Base-by-base conservation (phyloP, 768 basidiomycete genomes). In the Podaxis sp. region DNA sequence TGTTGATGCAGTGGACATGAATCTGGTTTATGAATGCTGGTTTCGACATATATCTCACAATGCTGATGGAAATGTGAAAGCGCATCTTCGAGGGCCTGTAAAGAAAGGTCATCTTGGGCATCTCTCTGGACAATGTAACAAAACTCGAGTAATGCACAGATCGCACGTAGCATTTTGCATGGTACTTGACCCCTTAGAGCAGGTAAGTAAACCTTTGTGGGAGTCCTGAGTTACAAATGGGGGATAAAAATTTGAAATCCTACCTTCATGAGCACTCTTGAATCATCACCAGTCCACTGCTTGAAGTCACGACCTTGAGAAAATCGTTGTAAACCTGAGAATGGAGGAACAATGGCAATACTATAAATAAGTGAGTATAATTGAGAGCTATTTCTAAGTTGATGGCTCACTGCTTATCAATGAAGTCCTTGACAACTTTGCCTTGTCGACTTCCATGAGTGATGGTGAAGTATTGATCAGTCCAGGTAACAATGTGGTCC, bases 401-500 rank as follows among this genome's bases (percentile, higher is more conserved):
- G 40, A 17, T 3, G 7, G 19, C 67, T 24, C 62, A 75, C 76
- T 70, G 65, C 2, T 59, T 66, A 61, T 79, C 76, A 61, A 78
- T 77, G 24, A 77, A 73, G 58, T 70, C 71, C 4, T 77, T 37
- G 37, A 77, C 72, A 8, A 33, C 46, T 13, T 68, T 57, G 0
- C 69, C 75, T 8, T 50, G 17, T 3, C 59, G 55, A n/a, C 68
- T 58, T 0, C 65, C 61, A 63, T 75, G 61, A 1, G 27, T 40
- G 0, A 57, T 1, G 1, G 53, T 27, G 1, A 81, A 57, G 57
- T 77, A 79, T 5, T 73, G 63, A 0, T 59, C 52, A 0, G 75
- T 69, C 79, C 78, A 80, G 2, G 43, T 41, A 2, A 80, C 76
- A 1, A 80, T 66, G 55, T 79, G 79, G 46, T 79, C 79, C 61